These are phyloP conservation scores for Mangifera indica DNA, from an alignment of 345 rosid species.

Conservation along the genomic window DNA sequence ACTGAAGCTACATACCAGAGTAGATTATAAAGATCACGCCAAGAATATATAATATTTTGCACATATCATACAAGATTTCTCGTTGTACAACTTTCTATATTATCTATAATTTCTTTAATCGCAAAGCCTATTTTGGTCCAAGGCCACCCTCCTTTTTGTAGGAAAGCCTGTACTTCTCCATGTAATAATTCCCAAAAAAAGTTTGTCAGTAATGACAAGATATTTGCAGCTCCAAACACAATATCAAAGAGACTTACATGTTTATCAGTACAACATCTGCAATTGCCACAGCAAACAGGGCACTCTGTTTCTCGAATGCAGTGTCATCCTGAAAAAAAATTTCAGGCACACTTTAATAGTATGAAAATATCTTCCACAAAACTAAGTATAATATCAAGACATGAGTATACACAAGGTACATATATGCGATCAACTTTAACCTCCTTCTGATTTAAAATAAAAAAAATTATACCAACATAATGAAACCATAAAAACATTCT, in stretches of 20 bases:
- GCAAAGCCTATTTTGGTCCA: neutral
- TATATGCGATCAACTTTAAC: neutral
- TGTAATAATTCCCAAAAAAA: neutral
- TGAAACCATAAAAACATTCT: too few relatives aligned
- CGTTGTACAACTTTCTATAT: too few relatives aligned
- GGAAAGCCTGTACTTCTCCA: neutral
- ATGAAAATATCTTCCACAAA: neutral
- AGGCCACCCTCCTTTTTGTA: neutral
- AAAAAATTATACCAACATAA: too few relatives aligned
- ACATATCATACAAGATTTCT: neutral
- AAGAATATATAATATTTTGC: neutral
- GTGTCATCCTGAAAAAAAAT: constrained; percentile 67
- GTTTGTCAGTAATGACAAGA: neutral
- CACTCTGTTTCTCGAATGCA: constrained; percentile 76
- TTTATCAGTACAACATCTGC: constrained; percentile 75
- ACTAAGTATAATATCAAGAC: neutral
- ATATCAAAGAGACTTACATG: constrained; percentile 45
- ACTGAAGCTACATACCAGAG: neutral
- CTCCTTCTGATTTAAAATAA: neutral
- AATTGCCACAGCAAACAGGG: constrained; percentile 65
- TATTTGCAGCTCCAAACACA: neutral
- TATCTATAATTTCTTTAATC: neutral
- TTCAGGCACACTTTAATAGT: neutral
- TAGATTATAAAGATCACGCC: neutral
- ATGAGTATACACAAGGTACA: neutral